Conservation (phyloP, 1,284 basidiomycete species). For the Ustilago xerochloae region DNA sequence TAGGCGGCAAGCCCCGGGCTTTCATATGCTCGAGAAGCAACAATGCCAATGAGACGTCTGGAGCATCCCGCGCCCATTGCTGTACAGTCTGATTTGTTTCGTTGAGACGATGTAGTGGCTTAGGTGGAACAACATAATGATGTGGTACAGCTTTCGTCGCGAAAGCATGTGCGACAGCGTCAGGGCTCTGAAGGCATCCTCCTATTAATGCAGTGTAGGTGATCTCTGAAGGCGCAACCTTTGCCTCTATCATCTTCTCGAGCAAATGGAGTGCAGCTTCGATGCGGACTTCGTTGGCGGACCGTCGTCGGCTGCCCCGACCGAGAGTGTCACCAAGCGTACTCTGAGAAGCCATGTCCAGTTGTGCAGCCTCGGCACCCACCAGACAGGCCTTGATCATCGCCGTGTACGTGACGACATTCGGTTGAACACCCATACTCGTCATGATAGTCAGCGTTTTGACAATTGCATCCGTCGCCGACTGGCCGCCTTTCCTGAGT, state of each 20-base stretch:
- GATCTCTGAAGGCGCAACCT: slow-evolving; percentile 48
- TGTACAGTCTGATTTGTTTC: slow-evolving; percentile 16
- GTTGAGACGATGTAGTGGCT: slow-evolving; percentile 14
- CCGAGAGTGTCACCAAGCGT: slow-evolving; percentile 12
- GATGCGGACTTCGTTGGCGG: slow-evolving; percentile 22
- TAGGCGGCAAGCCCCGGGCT: slow-evolving; percentile 18
- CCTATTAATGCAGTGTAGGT: slow-evolving; percentile 55
- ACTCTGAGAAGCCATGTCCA: slow-evolving; percentile 22
- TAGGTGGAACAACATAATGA: slow-evolving; percentile 13
- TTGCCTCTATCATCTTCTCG: slow-evolving; percentile 53
- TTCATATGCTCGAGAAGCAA: slow-evolving; percentile 52
- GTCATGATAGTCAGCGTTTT: slow-evolving; percentile 56
- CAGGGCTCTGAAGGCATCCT: slow-evolving; percentile 34
- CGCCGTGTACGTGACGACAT: slow-evolving; percentile 57
- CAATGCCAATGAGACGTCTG: slow-evolving; percentile 39
- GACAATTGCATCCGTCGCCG: slow-evolving; percentile 32
- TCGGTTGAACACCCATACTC: slow-evolving; percentile 47
- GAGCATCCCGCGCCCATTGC: slow-evolving; percentile 10
- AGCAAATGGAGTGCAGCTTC: slow-evolving; percentile 54
- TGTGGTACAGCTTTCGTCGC: slow-evolving; percentile 6
- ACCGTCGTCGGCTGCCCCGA: background rate
- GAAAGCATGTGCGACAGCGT: slow-evolving; percentile 29
- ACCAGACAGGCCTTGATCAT: slow-evolving; percentile 61
- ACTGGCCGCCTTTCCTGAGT: slow-evolving; percentile 43
- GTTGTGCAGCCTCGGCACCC: slow-evolving; percentile 29